phyloP scores from a whole-genome alignment of 129 eudicot species.

The Escallonia rubra region DNA sequence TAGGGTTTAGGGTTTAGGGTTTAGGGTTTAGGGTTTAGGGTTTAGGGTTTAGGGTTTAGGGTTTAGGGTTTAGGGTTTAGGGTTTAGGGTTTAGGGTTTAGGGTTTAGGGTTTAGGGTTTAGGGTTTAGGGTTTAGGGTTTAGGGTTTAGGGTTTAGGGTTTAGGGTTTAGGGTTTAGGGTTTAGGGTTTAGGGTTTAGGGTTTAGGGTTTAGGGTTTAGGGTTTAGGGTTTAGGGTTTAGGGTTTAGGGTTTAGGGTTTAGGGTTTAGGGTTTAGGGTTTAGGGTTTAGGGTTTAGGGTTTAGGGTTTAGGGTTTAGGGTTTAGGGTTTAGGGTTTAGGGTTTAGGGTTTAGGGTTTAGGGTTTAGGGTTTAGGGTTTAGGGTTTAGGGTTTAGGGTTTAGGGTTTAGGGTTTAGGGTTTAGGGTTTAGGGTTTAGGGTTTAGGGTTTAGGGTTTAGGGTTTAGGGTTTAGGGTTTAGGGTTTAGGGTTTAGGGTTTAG shows the following conservation, averaged over 20 bases:
- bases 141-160: slow-evolving; percentile 22
- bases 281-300: slow-evolving; percentile 3
- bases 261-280: slow-evolving; percentile 13
- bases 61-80: not conserved
- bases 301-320: slow-evolving; percentile 20
- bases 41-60: too few relatives aligned
- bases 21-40: too few relatives aligned
- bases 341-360: slow-evolving; percentile 21
- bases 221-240: slow-evolving; percentile 19
- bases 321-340: slow-evolving; percentile 21
- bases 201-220: slow-evolving; percentile 8
- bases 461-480: slow-evolving; percentile 25
- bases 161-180: slow-evolving; percentile 28
- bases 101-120: slow-evolving; percentile 16
- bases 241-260: slow-evolving; percentile 18
- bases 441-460: slow-evolving; percentile 17
- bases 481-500: slow-evolving; percentile 19
- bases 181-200: slow-evolving; percentile 14
- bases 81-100: slow-evolving; percentile 10
- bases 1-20: too few relatives aligned
- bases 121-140: slow-evolving; percentile 25
- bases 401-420: slow-evolving; percentile 26
- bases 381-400: slow-evolving; percentile 25
- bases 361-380: slow-evolving; percentile 17
- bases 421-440: too few relatives aligned